A percentile compares a stretch with the other conserved stretches of the same genome.
Conservation (phyloP, 306 rosid species). For the Begonia masoniana region DNA sequence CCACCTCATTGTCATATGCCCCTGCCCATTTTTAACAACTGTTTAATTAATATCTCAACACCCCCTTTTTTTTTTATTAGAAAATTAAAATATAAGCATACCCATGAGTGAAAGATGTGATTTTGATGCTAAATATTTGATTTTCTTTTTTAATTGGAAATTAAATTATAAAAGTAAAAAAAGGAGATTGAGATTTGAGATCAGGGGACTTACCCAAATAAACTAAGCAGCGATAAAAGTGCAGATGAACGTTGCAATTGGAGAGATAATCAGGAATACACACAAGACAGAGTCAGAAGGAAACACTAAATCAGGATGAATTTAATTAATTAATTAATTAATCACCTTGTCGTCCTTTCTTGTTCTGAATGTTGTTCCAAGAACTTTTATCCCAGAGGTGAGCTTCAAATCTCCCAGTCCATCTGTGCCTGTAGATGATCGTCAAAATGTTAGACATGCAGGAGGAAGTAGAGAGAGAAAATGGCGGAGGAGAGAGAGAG, state of each 20-base stretch:
- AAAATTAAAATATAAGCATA: too few relatives aligned
- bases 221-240: conserved; percentile 57
- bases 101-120: too few relatives aligned
- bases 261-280: conserved; percentile 30
- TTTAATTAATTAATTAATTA: not conserved
- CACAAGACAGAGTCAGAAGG: conserved; percentile 38
- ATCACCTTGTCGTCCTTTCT: conserved; percentile 89
- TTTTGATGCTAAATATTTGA: not conserved
- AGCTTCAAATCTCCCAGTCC: conserved; percentile 98
- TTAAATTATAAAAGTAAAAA: not conserved
- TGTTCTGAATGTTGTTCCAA: conserved; percentile 78
- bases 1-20: conserved; percentile 77
- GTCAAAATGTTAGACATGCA: conserved; percentile 37
- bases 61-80: too few relatives aligned
- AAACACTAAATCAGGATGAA: conserved; percentile 5
- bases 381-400: conserved; percentile 92
- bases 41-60: too few relatives aligned
- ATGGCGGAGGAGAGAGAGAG: not conserved
- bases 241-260: conserved; percentile 45
- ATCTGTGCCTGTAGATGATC: conserved; percentile 52
- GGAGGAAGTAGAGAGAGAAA: not conserved
- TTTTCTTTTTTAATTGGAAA: not conserved
- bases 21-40: conserved; percentile 20
- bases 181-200: conserved; percentile 1
- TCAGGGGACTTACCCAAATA: conserved; percentile 86